Percentiles rank a stretch among this genome's conserved stretches.
phyloP scores from a whole-genome alignment of 768 basidiomycete species.

The Amylocystis lapponica region DNA sequence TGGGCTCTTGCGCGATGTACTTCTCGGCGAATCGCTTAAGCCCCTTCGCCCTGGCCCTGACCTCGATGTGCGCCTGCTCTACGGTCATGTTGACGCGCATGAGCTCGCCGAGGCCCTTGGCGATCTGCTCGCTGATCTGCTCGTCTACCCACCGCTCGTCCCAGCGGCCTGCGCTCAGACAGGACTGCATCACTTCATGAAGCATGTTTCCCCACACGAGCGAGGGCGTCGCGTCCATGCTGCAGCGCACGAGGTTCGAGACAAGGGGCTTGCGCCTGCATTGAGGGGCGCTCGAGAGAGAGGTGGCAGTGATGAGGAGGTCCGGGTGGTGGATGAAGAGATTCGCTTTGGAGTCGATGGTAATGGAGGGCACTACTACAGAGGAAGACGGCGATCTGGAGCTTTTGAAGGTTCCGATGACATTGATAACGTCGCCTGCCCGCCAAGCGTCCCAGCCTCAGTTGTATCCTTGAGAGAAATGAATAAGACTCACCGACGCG shows the following conservation, averaged over 20 bases:
- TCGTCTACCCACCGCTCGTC: slow-evolving; percentile 55
- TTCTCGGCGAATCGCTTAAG: slow-evolving; percentile 56
- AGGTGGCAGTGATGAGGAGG: slow-evolving; percentile 84
- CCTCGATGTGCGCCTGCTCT: slow-evolving; percentile 61
- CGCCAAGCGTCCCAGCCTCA: background rate
- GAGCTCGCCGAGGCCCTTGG: slow-evolving; percentile 51
- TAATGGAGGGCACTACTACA: slow-evolving; percentile 39
- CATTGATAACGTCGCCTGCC: slow-evolving; percentile 75
- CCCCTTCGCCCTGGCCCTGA: slow-evolving; percentile 57
- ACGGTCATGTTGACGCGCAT: slow-evolving; percentile 52
- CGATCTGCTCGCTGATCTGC: slow-evolving; percentile 51
- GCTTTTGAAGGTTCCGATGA: slow-evolving; percentile 46
- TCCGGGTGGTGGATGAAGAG: slow-evolving; percentile 89
- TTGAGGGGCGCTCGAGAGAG: slow-evolving; percentile 75
- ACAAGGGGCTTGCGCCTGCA: slow-evolving; percentile 88
- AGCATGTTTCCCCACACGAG: slow-evolving; percentile 91
- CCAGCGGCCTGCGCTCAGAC: slow-evolving; percentile 59
- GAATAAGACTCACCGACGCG: slow-evolving; percentile 41
- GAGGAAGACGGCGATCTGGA: slow-evolving; percentile 25
- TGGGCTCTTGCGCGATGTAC: slow-evolving; percentile 61
- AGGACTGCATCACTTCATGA: slow-evolving; percentile 86
- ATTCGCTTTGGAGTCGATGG: slow-evolving; percentile 57
- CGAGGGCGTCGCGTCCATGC: slow-evolving; percentile 56
- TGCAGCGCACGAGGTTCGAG: slow-evolving; percentile 51
- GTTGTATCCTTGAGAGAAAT: background rate